phyloP scores from a whole-genome alignment of 768 basidiomycete genomes.

The Floccularia luteovirens region DNA sequence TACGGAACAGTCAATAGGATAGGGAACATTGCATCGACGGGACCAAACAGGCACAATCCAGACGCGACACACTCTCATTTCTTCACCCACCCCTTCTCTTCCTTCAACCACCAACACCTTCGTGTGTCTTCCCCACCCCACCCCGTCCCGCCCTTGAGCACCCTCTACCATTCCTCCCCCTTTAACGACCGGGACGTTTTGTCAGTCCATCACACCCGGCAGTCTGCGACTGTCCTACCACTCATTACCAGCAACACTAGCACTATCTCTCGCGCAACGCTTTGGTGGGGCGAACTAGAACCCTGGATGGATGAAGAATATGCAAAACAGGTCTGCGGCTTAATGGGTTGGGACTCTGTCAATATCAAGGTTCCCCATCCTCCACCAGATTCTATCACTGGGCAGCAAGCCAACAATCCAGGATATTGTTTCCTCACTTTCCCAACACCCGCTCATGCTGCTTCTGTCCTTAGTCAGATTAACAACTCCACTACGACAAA shows the following conservation, averaged over 20 bases:
- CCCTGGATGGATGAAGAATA: conserved; percentile 98
- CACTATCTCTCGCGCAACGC: conserved; percentile 43
- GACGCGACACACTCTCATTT: conserved; percentile 16
- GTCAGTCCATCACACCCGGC: conserved; percentile 18
- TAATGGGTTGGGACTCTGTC: conserved; percentile 84
- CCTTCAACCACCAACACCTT: conserved; percentile 34
- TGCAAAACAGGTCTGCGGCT: conserved; percentile 75
- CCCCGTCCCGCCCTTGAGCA: conserved; percentile 9
- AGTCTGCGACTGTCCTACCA: conserved; percentile 15
- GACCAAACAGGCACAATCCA: conserved; percentile 40
- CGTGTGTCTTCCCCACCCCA: conserved; percentile 18
- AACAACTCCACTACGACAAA: conserved; percentile 32
- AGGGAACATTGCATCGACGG: conserved; percentile 11
- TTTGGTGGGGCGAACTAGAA: conserved; percentile 87
- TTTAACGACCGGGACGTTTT: conserved; percentile 23
- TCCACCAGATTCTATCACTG: conserved; percentile 45
- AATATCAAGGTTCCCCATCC: conserved; percentile 67
- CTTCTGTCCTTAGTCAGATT: conserved; percentile 64
- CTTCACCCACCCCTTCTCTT: conserved; percentile 24
- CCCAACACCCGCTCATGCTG: conserved; percentile 60
- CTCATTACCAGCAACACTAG: conserved; percentile 13
- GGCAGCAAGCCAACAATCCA: conserved; percentile 72
- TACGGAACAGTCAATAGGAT: conserved; percentile 16
- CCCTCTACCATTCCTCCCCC: conserved; percentile 16
- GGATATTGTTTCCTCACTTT: conserved; percentile 89